Base-by-base conservation (phyloP, 1,284 basidiomycete genomes). In the Xerocomus minutiporus region DNA sequence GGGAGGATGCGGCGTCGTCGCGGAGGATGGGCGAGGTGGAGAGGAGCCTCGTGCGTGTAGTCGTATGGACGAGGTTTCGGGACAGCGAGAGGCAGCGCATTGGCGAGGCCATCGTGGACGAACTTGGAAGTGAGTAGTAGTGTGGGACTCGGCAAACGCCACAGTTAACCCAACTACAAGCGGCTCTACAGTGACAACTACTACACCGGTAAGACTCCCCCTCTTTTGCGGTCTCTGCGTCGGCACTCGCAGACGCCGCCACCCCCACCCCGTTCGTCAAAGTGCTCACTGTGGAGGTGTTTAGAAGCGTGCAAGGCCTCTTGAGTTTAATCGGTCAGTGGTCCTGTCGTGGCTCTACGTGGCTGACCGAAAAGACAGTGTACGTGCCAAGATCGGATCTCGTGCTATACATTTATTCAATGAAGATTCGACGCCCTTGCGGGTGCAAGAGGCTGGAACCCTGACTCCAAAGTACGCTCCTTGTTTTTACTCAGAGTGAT, bases 251-350 rank as follows among this genome's bases (percentile, higher is more conserved):
- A 13, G 94, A 97, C 66, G 94, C 94, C 20, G 89, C 94, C 15
- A 93, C 97, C 71, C 92, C 93, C 5, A 82, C 86, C 51, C 71
- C 97, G 29, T 97, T 97, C 64, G 93, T 97, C 70, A 96, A 95
- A 73, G 91, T 97, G 57, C 82, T 97, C 53, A 86, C 97, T 52
- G 88, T 96, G 1, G 94, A 97, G 67, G 93, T 97, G 51, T 97
- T 97, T 67, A 93, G 92, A 54, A 93, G 91, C 62, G 91, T 95
- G 58, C 74, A 95, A 67, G 93, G 93, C 28, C 75, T 96, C 44
- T 96, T 96, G 65, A 93, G 93, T 23, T 75, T 96, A 57, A 96
- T 95, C 63, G 90, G 90, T 93, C 59, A 57, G 88, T 79, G 5
- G 8, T 11, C 7, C 11, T 32, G 29, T 31, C 2, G 13, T n/a